These are phyloP conservation scores for Backusella psychrophila DNA, from an alignment of 192 early-diverging fungal species.

Conservation along the genomic window DNA sequence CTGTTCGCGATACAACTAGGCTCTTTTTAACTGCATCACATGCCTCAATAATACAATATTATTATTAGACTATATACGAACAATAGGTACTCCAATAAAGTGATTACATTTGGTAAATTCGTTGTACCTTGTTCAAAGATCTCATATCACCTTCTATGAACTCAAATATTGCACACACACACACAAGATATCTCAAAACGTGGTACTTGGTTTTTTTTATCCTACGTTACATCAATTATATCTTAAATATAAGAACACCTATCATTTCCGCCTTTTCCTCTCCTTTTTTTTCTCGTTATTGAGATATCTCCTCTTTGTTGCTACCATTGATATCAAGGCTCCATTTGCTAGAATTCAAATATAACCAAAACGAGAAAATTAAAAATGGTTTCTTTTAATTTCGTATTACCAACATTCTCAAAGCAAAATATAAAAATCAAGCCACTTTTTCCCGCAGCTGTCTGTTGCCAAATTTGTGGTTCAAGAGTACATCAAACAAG, in stretches of 20 bases:
- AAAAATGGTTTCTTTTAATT: neutral
- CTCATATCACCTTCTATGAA: neutral
- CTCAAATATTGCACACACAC: neutral
- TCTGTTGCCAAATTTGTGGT: constrained; percentile 24
- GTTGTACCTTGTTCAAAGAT: neutral
- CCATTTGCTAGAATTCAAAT: neutral
- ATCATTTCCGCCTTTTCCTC: neutral
- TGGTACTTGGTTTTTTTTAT: neutral
- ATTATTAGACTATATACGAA: neutral
- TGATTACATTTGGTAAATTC: neutral
- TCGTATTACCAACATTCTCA: neutral
- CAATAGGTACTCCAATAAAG: neutral
- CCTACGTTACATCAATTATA: neutral
- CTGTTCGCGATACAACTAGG: neutral
- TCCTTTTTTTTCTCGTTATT: neutral
- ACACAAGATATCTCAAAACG: neutral
- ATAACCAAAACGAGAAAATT: neutral
- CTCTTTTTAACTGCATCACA: neutral
- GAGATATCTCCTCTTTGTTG: neutral
- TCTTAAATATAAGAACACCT: neutral
- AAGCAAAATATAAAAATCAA: neutral
- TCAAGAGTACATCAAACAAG: constrained; percentile 32
- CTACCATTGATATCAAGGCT: neutral
- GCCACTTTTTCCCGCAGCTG: neutral
- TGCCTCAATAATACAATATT: neutral